Evolutionary conservation across 164 flowering plant genomes (phyloP).

Genomic region (Piper longum): DNA sequence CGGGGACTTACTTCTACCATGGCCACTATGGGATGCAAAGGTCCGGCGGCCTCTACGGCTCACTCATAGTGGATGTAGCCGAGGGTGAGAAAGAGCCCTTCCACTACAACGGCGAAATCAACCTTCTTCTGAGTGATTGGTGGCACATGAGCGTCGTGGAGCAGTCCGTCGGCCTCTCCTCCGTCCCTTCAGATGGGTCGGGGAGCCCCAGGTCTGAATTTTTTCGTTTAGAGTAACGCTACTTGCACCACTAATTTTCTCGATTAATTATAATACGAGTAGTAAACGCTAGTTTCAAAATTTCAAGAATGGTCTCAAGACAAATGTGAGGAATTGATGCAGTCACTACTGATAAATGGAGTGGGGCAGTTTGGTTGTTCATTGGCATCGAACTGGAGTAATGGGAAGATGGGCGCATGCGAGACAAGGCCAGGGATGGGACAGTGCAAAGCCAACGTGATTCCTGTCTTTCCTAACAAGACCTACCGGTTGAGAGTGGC

Average conservation of each 20-base stretch:
- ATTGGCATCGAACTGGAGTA: constrained; percentile 39
- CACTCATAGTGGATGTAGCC: constrained; percentile 56
- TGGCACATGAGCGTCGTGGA: constrained; percentile 47
- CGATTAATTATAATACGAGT: too few species aligned
- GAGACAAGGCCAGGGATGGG: constrained; percentile 17
- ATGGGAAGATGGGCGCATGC: constrained; percentile 20
- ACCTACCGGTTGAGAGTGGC: constrained; percentile 76
- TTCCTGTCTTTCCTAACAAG: constrained; percentile 54
- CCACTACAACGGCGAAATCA: constrained; percentile 62
- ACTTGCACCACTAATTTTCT: too few species aligned
- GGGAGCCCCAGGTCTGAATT: constrained; percentile 67
- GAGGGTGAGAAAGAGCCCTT: constrained; percentile 64
- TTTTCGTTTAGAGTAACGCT: too few species aligned
- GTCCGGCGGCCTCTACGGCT: constrained; percentile 79
- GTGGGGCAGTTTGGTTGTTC: constrained; percentile 79
- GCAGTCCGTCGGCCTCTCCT: constrained; percentile 53
- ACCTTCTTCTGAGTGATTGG: constrained; percentile 71
- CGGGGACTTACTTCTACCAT: constrained; percentile 87
- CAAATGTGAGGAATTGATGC: neutral
- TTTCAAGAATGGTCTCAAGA: too few species aligned
- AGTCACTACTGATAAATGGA: constrained; percentile 71
- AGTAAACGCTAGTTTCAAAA: too few species aligned
- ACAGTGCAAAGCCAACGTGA: constrained; percentile 49
- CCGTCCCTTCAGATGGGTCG: constrained; percentile 64
- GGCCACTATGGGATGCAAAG: constrained; percentile 94